These are phyloP conservation scores for Salvia splendens DNA, from an alignment of 257 asterid genomes.

Conservation along the genomic window DNA sequence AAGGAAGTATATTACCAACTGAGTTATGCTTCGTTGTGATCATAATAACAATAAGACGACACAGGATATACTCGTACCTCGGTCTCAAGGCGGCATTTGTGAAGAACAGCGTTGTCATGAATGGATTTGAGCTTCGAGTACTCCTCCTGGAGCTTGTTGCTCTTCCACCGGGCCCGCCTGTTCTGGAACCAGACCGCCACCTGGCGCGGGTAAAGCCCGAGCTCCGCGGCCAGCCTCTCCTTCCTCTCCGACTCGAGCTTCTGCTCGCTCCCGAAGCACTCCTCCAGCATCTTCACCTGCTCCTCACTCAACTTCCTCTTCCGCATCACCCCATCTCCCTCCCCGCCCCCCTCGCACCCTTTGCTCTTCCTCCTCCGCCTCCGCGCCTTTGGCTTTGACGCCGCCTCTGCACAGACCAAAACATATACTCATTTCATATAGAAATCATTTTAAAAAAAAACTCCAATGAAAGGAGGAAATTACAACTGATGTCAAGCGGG, in stretches of 20 bases:
- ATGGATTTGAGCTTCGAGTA: constrained; percentile 53
- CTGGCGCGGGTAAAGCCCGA: constrained; percentile 83
- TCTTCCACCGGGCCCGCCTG: constrained; percentile 83
- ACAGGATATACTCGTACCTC: constrained; percentile 42
- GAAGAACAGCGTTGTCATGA: constrained; percentile 51
- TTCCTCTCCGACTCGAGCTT: constrained; percentile 85
- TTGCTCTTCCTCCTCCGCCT: constrained; percentile 43
- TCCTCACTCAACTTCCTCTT: constrained; percentile 79
- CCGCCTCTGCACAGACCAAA: not conserved
- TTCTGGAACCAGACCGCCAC: constrained; percentile 97
- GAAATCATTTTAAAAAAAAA: too few species aligned
- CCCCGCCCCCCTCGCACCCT: constrained; percentile 30
- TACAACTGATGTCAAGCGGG: too few species aligned
- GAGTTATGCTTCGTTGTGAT: too few species aligned
- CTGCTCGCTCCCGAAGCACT: constrained; percentile 65
- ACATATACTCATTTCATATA: too few species aligned
- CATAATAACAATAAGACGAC: too few species aligned
- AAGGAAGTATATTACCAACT: too few species aligned
- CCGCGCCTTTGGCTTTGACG: constrained; percentile 23
- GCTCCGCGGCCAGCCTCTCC: constrained; percentile 72
- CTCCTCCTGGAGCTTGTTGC: constrained; percentile 81
- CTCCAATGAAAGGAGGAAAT: too few species aligned
- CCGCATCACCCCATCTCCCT: constrained; percentile 33
- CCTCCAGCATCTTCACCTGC: constrained; percentile 60
- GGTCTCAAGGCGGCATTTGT: constrained; percentile 69